Evolutionary conservation across 2,329 filamentous ascomycete genomes (phyloP), one percentile per base, ranked within the genome.

Genomic region (Stemphylium lycopersici): DNA sequence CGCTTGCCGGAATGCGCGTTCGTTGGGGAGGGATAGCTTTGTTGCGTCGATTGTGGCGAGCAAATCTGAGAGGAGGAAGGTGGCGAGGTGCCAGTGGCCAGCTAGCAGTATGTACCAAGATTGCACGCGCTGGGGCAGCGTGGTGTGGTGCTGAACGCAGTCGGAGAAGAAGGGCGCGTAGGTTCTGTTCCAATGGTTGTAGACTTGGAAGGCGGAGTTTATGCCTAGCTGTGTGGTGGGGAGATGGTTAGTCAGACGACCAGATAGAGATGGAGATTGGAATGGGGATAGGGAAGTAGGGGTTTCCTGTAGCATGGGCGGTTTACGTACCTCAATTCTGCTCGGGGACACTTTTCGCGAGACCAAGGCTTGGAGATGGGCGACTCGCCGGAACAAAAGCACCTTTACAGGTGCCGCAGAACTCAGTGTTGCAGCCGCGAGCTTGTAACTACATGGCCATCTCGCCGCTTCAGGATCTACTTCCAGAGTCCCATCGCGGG

Each of bases 91-190:
- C 80, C 83, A 86, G 58, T 86, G 84, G 0, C 80, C 81, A 0
- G 79, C 75, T 16, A 86, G 77, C 36, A 83, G 81, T 8, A 84
- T 78, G 55, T 84, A 85, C 84, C 84, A 86, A 34, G 83, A 83
- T 60, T 84, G 83, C 3, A 86, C 78, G 10, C 81, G 80, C 10
- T 78, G 60, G 0, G 83, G 81, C 0, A 86, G 77, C 0, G 69
- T 60, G 34, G 80, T 74, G 53, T 84, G 83, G 52, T 82, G 70
- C 1, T 76, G 70, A 15, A 84, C 70, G 41, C 83, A 79, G 53
- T 84, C 81, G n/a, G 74, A 66, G 61, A 84, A 82, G 59, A 86
- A 83, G 1, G 74, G 74, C 1, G 77, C 78, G 57, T 85, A 84
- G 0, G 77, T 77, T 20, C 68, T 65, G 48, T 82, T 80, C 84